Evolutionary conservation across 2,329 filamentous ascomycete genomes (phyloP), one percentile per base, ranked within the genome.

Genomic region (Paecilomyces variotii): DNA sequence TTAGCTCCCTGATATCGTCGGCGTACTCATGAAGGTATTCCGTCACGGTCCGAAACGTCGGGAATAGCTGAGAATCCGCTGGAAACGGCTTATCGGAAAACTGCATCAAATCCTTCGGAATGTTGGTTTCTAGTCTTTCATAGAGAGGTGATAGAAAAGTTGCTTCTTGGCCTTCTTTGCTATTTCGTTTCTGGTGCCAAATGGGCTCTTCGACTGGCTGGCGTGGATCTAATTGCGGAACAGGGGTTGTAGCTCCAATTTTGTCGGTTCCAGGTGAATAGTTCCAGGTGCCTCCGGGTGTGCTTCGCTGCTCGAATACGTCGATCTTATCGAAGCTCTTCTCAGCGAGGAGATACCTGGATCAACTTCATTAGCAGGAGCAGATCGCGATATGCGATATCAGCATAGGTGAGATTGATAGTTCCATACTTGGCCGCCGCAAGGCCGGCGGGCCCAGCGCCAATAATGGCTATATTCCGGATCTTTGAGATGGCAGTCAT

Each of bases 101-200:
- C 3, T 81, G 78, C 93, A 97, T 97, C 56, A 97, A 71, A 0
- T 80, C 79, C 60, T 88, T 84, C 0, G 91, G 89, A 54, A 97
- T 91, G 71, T 97, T 97, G 25, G 92, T 91, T 68, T 96, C 87
- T 14, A 97, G 78, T 26, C 82, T 77, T 54, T 91, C 85, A 72
- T 97, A 97, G 74, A 96, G 84, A 2, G 92, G 89, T 19, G 89
- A 90, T n/a, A 90, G 80, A 67, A 93, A 96, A 2, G 85, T 72
- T 4, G 87, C 82, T 0, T 82, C 68, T 7, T 62, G 61, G 27
- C 27, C 27, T 24, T 63, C 59, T 2, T 64, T 59, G 7, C 62
- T 56, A 14, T 64, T 62, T 53, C 69, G 67, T 19, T 59, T 63
- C 14, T 72, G 69, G 58, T 67, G 61, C 77, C 80, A 84, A 59